Conservation (phyloP, 495 filamentous ascomycete species). For the Penicillium paxilli region DNA sequence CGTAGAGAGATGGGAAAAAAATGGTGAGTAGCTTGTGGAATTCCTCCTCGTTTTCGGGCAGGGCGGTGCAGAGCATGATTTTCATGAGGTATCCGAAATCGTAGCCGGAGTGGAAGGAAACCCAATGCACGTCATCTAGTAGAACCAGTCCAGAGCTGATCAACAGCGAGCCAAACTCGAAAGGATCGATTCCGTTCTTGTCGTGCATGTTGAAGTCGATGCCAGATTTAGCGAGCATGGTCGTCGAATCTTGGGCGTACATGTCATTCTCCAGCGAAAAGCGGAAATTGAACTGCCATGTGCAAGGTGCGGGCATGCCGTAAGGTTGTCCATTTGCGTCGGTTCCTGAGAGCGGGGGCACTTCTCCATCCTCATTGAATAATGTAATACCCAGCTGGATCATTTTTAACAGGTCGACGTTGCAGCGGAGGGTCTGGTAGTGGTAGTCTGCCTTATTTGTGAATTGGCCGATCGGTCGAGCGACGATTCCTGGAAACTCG, state of each 20-base stretch:
- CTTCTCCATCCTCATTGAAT: slow-evolving; percentile 83
- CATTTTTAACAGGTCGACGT: slow-evolving; percentile 94
- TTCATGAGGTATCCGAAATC: slow-evolving; percentile 98
- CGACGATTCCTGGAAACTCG: slow-evolving; percentile 95
- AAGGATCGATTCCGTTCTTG: slow-evolving; percentile 86
- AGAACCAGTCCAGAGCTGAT: slow-evolving; percentile 92
- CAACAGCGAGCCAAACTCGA: slow-evolving; percentile 82
- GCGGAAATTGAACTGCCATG: slow-evolving; percentile 99
- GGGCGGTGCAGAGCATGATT: slow-evolving; percentile 72
- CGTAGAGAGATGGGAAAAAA: slow-evolving; percentile 91
- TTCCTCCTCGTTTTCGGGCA: slow-evolving; percentile 84
- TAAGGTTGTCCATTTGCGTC: slow-evolving; percentile 54
- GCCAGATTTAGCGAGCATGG: slow-evolving; percentile 80
- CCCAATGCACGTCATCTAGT: slow-evolving; percentile 85
- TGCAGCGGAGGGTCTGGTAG: slow-evolving; percentile 95
- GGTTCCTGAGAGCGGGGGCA: slow-evolving; percentile 66
- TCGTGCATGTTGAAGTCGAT: slow-evolving; percentile 84
- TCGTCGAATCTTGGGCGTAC: slow-evolving; percentile 91
- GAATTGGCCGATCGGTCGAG: slow-evolving; percentile 91
- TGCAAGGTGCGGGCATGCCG: slow-evolving; percentile 71
- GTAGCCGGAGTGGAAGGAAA: slow-evolving; percentile 98
- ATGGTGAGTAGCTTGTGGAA: slow-evolving; percentile 82
- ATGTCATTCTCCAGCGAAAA: slow-evolving; percentile 94
- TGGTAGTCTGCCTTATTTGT: slow-evolving; percentile 95
- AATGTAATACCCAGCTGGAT: slow-evolving; percentile 95